phyloP scores from a whole-genome alignment of 2,329 filamentous ascomycete species.

The Arthrobotrys sphaeroides region DNA sequence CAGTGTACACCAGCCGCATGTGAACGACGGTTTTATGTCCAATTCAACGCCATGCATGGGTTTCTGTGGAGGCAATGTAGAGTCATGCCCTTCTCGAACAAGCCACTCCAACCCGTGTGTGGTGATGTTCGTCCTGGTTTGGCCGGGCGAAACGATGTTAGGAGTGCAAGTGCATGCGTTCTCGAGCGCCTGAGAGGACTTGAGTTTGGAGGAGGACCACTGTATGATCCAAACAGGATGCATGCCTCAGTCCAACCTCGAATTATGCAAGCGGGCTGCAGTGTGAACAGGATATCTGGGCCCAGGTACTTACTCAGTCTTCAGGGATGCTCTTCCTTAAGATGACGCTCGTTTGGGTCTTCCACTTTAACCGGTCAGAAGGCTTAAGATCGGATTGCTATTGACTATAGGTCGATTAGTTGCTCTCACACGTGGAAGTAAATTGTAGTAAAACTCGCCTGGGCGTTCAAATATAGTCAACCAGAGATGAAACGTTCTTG shows the following conservation, averaged over 20 bases:
- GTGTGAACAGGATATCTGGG: constrained; percentile 12
- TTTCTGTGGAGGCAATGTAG: constrained; percentile 16
- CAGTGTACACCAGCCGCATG: constrained; percentile 13
- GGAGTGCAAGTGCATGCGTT: background rate
- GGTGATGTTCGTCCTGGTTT: constrained; percentile 24
- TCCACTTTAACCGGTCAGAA: constrained; percentile 45
- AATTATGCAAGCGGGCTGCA: constrained; percentile 12
- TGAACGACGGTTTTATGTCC: constrained; percentile 42
- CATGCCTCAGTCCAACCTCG: background rate
- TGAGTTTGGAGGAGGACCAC: background rate
- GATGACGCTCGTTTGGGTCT: constrained; percentile 37
- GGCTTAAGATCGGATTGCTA: constrained; percentile 24
- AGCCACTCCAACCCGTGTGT: constrained; percentile 12
- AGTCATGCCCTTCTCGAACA: constrained; percentile 18
- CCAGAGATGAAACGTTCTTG: too few species aligned
- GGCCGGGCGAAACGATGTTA: background rate
- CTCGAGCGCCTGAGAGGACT: background rate
- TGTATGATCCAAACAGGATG: background rate
- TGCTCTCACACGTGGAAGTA: constrained; percentile 31
- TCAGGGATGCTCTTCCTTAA: constrained; percentile 32
- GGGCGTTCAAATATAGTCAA: too few species aligned
- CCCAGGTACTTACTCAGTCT: background rate
- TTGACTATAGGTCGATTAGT: constrained; percentile 2
- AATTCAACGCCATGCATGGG: constrained; percentile 18
- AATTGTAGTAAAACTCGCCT: constrained; percentile 26